Conservation (phyloP, 2,329 filamentous ascomycete species). For the Aspergillus sp. region DNA sequence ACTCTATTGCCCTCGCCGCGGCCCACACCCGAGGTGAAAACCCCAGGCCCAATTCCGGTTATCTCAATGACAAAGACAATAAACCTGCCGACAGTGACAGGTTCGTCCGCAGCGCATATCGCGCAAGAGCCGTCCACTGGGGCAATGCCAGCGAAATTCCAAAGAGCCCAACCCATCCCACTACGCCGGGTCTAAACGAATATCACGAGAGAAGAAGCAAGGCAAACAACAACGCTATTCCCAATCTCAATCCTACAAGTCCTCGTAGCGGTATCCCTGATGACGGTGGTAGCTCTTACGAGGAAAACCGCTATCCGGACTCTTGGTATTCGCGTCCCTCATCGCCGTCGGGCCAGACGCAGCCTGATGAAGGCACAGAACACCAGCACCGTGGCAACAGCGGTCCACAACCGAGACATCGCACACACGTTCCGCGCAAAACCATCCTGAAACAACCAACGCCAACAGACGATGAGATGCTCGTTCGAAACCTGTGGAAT, state of each 20-base stretch:
- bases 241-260: background rate
- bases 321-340: background rate
- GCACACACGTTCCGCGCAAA: background rate
- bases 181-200: background rate
- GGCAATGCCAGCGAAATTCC: background rate
- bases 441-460: constrained; percentile 18
- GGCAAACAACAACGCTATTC: background rate
- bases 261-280: background rate
- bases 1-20: background rate
- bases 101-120: background rate
- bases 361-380: background rate
- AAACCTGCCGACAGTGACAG: background rate
- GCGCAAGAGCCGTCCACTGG: constrained; percentile 6
- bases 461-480: constrained; percentile 13
- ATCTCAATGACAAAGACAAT: background rate
- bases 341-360: background rate
- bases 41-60: background rate
- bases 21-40: background rate
- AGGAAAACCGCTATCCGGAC: background rate
- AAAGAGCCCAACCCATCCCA: background rate
- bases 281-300: background rate
- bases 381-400: background rate
- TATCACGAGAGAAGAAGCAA: background rate
- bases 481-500: constrained; percentile 12
- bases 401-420: background rate